Evolutionary conservation across 1,284 basidiomycete species (phyloP).

Genomic region (Coniferiporia weirii): DNA sequence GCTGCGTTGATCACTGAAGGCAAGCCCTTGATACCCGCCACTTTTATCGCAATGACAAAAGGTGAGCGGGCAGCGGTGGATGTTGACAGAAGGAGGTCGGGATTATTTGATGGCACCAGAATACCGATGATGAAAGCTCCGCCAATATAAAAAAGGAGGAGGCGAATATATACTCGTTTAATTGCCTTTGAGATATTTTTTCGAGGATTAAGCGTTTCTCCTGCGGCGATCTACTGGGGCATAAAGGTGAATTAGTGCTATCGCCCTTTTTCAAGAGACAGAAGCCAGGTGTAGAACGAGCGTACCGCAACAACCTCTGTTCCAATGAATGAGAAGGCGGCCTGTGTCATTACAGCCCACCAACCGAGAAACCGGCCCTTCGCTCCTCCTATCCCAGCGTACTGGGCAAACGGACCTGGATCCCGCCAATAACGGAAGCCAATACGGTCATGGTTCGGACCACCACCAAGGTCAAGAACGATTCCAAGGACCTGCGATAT

Average conservation of each 20-base stretch:
- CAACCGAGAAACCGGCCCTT: conserved; percentile 66
- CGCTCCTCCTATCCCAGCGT: conserved; percentile 45
- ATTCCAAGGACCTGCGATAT: conserved; percentile 41
- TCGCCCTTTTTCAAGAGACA: not conserved
- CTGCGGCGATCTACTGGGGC: conserved; percentile 62
- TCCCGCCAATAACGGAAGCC: conserved; percentile 68
- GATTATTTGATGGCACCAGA: conserved; percentile 66
- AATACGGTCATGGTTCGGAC: conserved; percentile 44
- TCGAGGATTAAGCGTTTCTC: conserved; percentile 67
- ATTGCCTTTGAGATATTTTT: conserved; percentile 66
- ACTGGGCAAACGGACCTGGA: conserved; percentile 69
- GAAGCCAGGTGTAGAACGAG: conserved; percentile 23
- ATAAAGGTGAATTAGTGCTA: not conserved
- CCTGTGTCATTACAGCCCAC: conserved; percentile 64
- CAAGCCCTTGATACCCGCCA: conserved; percentile 68
- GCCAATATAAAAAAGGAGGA: conserved; percentile 70
- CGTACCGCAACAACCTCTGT: conserved; percentile 86
- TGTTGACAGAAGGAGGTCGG: conserved; percentile 46
- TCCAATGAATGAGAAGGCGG: conserved; percentile 79
- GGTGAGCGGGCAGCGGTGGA: conserved; percentile 71
- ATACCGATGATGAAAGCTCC: conserved; percentile 68
- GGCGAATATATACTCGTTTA: conserved; percentile 65
- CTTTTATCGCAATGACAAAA: conserved; percentile 76
- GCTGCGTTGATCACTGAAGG: conserved; percentile 84
- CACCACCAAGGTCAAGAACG: conserved; percentile 70